Evolutionary conservation across 2,329 filamentous ascomycete genomes (phyloP), one percentile per base, ranked within the genome.

Genomic region (Aspergillus pseudoglaucus): DNA sequence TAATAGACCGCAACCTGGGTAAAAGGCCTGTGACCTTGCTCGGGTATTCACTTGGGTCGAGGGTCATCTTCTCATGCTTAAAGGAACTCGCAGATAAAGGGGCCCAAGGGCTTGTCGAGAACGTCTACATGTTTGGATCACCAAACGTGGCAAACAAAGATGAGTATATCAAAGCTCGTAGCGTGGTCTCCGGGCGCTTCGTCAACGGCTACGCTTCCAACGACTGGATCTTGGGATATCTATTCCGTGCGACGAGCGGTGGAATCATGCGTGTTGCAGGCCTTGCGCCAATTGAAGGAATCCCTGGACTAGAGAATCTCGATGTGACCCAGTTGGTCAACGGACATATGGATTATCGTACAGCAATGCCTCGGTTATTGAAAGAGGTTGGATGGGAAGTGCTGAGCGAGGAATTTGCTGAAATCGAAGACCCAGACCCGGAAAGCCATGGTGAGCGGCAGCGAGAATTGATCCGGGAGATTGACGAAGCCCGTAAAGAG

Each of bases 391-490:
- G 90, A 14, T 98, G 90, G 90, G 73, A 85, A 46, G 88, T 97
- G 3, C 85, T 95, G 61, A 90, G 85, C 54, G 90, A 96, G 58
- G 91, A 97, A 64, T 98, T 97, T 63, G 84, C 81, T 1, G 93
- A 98, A 69, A 97, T 98, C 51, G 93, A 97, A 65, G 93, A 98
- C 57, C 90, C 93, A 0, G 93, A 98, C 61, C 93, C 93, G 0
- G 93, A 97, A 0, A 91, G 95, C 57, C 91, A 97, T 69, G 79
- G 82, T 44, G 79, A 89, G 64, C 79, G 90, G 42, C 93, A 98
- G 68, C 80, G 90, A 47, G 91, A 97, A 68, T 80, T 98, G 38
- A 95, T 98, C 64, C 90, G 87, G 59, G 93, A 98, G 69, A 95
- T 98, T 45, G 91, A 97, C 65, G 90, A 95, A 68, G 93, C 93